Conservation (phyloP, 1,284 basidiomycete species). For the Fomes fomentarius region DNA sequence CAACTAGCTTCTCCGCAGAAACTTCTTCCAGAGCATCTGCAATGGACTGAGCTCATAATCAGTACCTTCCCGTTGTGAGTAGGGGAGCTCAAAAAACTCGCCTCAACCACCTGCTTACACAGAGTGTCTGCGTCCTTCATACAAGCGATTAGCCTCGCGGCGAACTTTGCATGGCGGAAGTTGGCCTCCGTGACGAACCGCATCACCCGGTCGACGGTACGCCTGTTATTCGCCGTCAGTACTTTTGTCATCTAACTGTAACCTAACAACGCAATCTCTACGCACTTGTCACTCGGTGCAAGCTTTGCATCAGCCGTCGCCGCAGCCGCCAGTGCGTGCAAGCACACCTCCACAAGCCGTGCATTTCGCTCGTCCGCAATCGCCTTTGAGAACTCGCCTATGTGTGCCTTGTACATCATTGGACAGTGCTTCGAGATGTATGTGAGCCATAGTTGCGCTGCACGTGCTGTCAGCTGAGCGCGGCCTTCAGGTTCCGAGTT, state of each 20-base stretch:
- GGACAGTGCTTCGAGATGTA: conserved; percentile 83
- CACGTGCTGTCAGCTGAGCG: conserved; percentile 41
- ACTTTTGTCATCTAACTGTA: neutral
- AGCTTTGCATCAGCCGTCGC: conserved; percentile 60
- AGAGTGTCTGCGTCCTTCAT: conserved; percentile 55
- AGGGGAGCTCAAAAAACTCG: conserved; percentile 40
- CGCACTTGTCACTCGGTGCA: conserved; percentile 70
- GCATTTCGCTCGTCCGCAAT: conserved; percentile 68
- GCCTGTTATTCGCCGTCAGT: conserved; percentile 39
- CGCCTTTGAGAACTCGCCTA: conserved; percentile 74
- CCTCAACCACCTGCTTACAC: conserved; percentile 65
- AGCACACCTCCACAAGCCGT: conserved; percentile 63
- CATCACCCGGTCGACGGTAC: conserved; percentile 68
- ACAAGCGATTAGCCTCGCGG: conserved; percentile 76
- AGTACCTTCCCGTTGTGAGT: no score
- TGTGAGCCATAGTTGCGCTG: conserved; percentile 55
- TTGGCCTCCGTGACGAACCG: conserved; percentile 67
- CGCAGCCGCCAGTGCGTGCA: conserved; percentile 78
- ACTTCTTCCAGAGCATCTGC: conserved; percentile 54
- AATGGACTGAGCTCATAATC: conserved; percentile 50
- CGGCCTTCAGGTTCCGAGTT: conserved; percentile 32
- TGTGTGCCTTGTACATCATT: conserved; percentile 72
- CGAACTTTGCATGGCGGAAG: conserved; percentile 83
- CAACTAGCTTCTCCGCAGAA: conserved; percentile 58
- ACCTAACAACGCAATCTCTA: conserved; percentile 12